phyloP scores from a whole-genome alignment of 164 flowering plant genomes.

The Stephania japonica region DNA sequence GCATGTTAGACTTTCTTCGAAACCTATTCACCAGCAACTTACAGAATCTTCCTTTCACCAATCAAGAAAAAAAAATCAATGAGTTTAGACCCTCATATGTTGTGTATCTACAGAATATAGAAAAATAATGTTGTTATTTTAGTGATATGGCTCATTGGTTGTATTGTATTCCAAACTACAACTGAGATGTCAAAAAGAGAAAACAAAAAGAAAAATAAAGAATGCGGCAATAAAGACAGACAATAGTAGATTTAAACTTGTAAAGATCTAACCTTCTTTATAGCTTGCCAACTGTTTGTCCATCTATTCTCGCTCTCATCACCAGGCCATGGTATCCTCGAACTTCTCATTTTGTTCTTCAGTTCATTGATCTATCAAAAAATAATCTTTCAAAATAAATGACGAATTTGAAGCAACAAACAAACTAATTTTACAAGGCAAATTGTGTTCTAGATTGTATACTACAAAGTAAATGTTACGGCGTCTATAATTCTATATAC shows the following conservation, averaged over 20 bases:
- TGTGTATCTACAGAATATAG: background rate
- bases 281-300: constrained; percentile 37
- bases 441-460: background rate
- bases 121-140: background rate
- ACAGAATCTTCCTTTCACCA: background rate
- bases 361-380: constrained; percentile 26
- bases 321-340: constrained; percentile 38
- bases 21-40: background rate
- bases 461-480: too few relatives aligned
- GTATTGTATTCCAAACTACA: background rate
- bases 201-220: too few relatives aligned
- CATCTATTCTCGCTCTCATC: constrained; percentile 33
- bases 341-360: constrained; percentile 28
- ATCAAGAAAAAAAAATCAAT: background rate
- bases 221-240: background rate
- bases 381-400: background rate
- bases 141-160: background rate
- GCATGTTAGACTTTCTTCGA: background rate
- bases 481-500: too few relatives aligned
- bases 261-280: constrained; percentile 20
- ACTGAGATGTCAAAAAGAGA: background rate
- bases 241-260: background rate
- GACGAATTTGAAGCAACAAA: background rate
- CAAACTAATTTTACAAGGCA: background rate
- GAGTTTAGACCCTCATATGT: background rate